Evolutionary conservation across 192 early-diverging fungal species (phyloP).

Genomic region (Gaertneriomyces sp.): DNA sequence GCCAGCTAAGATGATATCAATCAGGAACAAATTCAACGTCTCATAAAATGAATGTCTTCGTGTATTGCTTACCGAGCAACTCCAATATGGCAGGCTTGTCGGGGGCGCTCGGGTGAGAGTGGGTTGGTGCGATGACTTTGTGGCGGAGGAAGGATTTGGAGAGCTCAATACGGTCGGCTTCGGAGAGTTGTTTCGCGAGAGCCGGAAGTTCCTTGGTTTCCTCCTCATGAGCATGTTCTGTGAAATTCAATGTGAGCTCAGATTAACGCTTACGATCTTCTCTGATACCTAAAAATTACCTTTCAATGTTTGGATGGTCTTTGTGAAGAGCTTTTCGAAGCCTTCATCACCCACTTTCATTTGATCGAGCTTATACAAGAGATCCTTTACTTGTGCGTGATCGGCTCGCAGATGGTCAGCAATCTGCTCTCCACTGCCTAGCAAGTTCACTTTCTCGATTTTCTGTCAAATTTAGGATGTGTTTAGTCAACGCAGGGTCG

Average conservation of each 20-base stretch:
- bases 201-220: conserved; percentile 20
- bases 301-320: conserved; percentile 5
- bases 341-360: conserved; percentile 3
- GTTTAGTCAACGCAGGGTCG: background rate
- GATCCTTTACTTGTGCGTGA: conserved; percentile 19
- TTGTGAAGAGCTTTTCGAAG: conserved; percentile 5
- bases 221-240: conserved; percentile 23
- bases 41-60: background rate
- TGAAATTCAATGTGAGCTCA: background rate
- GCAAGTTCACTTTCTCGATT: conserved; percentile 4
- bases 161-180: conserved; percentile 9
- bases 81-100: conserved; percentile 24
- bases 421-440: conserved; percentile 10
- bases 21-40: background rate
- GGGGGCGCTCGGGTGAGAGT: conserved; percentile 18
- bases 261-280: background rate
- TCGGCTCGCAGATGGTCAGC: conserved; percentile 20
- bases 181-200: conserved; percentile 1
- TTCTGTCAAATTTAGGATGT: background rate
- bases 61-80: conserved; percentile 12
- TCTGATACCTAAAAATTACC: background rate
- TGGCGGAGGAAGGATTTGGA: conserved; percentile 3
- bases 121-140: conserved; percentile 19
- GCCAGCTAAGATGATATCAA: conserved; percentile 10
- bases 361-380: conserved; percentile 15